These are phyloP conservation scores for Pythium grandisporangium DNA, from an alignment of 352 stramenopile genomes.

Conservation along the genomic window DNA sequence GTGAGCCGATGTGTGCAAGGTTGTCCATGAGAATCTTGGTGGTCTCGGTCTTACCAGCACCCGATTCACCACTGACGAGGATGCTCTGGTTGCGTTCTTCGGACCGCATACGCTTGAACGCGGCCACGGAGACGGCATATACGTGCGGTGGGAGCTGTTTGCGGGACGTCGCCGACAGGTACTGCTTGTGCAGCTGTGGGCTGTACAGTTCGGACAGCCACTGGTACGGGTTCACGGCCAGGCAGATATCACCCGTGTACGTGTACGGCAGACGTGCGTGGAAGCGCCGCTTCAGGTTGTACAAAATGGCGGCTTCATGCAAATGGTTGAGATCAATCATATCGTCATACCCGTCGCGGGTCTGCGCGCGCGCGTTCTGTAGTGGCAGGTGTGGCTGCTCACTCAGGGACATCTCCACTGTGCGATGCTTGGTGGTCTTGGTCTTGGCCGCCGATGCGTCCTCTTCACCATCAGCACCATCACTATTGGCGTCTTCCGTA, in stretches of 20 bases:
- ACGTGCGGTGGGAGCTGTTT: slow-evolving; percentile 59
- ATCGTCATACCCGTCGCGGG: slow-evolving; percentile 34
- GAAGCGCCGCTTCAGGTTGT: slow-evolving; percentile 83
- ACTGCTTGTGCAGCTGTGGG: slow-evolving; percentile 50
- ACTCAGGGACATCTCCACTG: slow-evolving; percentile 22
- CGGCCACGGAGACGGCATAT: slow-evolving; percentile 57
- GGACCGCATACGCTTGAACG: slow-evolving; percentile 56
- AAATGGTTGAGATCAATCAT: slow-evolving; percentile 83
- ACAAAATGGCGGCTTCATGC: slow-evolving; percentile 86
- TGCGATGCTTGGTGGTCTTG: slow-evolving; percentile 6
- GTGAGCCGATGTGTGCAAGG: slow-evolving; percentile 61
- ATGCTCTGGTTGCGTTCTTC: slow-evolving; percentile 70
- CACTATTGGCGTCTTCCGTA: slow-evolving; percentile 9
- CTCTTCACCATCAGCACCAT: slow-evolving; percentile 2
- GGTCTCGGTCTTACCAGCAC: slow-evolving; percentile 92
- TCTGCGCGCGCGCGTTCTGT: slow-evolving; percentile 37
- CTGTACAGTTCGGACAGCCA: slow-evolving; percentile 81
- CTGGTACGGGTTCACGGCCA: slow-evolving; percentile 96
- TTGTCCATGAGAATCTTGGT: slow-evolving; percentile 90
- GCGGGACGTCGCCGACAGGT: slow-evolving; percentile 31
- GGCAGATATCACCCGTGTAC: slow-evolving; percentile 93
- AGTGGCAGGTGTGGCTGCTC: slow-evolving; percentile 33
- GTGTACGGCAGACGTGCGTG: slow-evolving; percentile 87
- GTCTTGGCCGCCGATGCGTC: slow-evolving; percentile 12
- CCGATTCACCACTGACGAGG: slow-evolving; percentile 79